Conservation (phyloP, 2,329 filamentous ascomycete genomes). For the Colletotrichum phormii region DNA sequence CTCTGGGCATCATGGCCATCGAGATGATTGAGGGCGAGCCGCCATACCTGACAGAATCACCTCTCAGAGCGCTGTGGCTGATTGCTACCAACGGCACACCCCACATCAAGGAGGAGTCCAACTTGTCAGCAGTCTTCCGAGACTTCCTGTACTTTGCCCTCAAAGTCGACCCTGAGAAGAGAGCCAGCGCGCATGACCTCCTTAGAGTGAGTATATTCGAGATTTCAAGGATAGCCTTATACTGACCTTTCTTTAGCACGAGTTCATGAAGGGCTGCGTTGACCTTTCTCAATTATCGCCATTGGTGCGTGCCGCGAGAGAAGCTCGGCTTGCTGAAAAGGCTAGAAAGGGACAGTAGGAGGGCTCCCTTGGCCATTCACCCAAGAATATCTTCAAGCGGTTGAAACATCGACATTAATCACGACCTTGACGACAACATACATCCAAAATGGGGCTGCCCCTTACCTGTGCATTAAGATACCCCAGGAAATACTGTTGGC, state of each 20-base stretch:
- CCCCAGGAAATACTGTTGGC: conserved; percentile 31
- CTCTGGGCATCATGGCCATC: conserved; percentile 98
- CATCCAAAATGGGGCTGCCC: conserved; percentile 20
- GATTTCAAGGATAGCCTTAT: not conserved
- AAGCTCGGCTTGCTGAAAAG: conserved; percentile 88
- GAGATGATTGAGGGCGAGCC: conserved; percentile 99
- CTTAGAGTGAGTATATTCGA: conserved; percentile 76
- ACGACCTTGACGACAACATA: conserved; percentile 34
- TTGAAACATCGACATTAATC: conserved; percentile 34
- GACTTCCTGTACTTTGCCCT: conserved; percentile 94
- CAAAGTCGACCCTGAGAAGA: conserved; percentile 96
- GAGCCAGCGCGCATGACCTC: conserved; percentile 93
- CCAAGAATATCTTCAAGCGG: conserved; percentile 32
- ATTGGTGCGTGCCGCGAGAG: conserved; percentile 85
- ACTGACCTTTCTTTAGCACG: conserved; percentile 65
- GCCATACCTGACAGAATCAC: conserved; percentile 95
- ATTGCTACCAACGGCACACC: conserved; percentile 98
- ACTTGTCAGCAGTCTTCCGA: conserved; percentile 82
- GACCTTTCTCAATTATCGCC: conserved; percentile 84
- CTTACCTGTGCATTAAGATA: conserved; percentile 34
- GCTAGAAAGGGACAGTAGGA: conserved; percentile 70
- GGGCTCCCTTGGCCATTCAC: conserved; percentile 25
- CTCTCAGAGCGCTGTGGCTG: conserved; percentile 90
- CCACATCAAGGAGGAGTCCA: conserved; percentile 91
- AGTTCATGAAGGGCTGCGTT: conserved; percentile 82